Evolutionary conservation across 345 rosid genomes (phyloP).

Genomic region (Hibiscus tridactylites): DNA sequence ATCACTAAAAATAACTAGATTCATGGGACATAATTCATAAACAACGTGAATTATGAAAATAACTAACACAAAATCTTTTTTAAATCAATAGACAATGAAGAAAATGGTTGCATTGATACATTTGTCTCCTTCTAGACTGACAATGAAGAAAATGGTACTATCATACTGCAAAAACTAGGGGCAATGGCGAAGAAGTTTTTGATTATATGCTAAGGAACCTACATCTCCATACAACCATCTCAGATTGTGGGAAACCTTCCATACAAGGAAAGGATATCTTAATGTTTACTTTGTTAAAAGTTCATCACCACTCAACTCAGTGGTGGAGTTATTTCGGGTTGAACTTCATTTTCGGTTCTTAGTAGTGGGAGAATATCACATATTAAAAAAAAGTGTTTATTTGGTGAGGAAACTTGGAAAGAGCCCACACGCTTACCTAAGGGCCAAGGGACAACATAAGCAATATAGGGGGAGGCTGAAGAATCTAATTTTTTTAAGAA

Average conservation of each 20-base stretch:
- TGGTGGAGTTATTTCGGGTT: neutral
- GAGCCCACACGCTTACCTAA: neutral
- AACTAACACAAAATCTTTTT: too few species aligned
- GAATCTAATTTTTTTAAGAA: constrained; percentile 4
- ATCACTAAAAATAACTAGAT: too few species aligned
- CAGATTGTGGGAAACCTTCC: neutral
- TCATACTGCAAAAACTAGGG: constrained; percentile 55
- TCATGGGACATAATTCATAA: too few species aligned
- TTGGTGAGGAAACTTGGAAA: neutral
- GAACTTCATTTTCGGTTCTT: constrained; percentile 1
- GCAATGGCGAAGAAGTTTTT: constrained; percentile 83
- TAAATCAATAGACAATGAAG: too few species aligned
- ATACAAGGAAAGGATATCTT: neutral
- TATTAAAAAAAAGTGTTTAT: neutral
- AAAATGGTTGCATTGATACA: constrained; percentile 35
- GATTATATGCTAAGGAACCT: constrained; percentile 25
- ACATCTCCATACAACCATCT: neutral
- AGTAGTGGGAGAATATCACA: neutral
- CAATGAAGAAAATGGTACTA: constrained; percentile 20
- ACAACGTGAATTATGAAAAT: too few species aligned
- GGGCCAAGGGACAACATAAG: neutral
- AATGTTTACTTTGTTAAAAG: neutral
- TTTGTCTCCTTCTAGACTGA: constrained; percentile 72
- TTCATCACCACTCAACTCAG: neutral
- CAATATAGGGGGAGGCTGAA: neutral